These are phyloP conservation scores for Monosporascus sp. DNA, from an alignment of 2,329 filamentous ascomycete species.

Conservation along the genomic window DNA sequence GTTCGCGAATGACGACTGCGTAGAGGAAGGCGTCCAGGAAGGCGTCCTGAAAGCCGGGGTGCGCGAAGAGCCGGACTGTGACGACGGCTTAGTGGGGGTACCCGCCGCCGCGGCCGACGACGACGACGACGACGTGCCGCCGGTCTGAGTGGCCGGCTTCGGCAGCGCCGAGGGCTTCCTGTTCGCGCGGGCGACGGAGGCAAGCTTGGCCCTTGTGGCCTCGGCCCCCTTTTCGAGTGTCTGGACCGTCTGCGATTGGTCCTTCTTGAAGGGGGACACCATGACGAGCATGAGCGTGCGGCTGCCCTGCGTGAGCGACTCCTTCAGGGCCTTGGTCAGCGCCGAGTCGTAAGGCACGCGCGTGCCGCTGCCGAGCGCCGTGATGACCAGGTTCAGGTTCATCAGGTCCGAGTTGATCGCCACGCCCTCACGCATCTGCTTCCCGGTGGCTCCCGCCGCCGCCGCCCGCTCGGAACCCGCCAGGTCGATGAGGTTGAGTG, in stretches of 20 bases:
- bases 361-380: slow-evolving; percentile 73
- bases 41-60: too few relatives aligned
- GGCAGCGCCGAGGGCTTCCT: neutral
- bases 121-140: too few relatives aligned
- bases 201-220: slow-evolving; percentile 11
- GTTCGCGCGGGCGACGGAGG: slow-evolving; percentile 1
- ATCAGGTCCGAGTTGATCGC: slow-evolving; percentile 92
- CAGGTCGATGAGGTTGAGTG: slow-evolving; percentile 90
- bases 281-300: slow-evolving; percentile 99
- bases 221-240: slow-evolving; percentile 16
- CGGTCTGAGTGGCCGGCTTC: too few relatives aligned
- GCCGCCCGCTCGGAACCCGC: slow-evolving; percentile 83
- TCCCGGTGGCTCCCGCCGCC: slow-evolving; percentile 76
- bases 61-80: too few relatives aligned
- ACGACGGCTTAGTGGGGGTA: too few relatives aligned
- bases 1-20: too few relatives aligned
- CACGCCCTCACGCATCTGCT: slow-evolving; percentile 83
- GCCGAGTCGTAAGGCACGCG: slow-evolving; percentile 90
- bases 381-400: slow-evolving; percentile 91
- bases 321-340: slow-evolving; percentile 88
- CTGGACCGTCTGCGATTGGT: slow-evolving; percentile 46
- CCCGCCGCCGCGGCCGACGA: too few relatives aligned
- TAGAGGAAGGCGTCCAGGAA: too few relatives aligned
- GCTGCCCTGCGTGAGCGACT: slow-evolving; percentile 83
- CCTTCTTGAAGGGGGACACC: slow-evolving; percentile 81